Evolutionary conservation across 2,329 filamentous ascomycete species (phyloP).

Genomic region (Sarocladium kiliense): DNA sequence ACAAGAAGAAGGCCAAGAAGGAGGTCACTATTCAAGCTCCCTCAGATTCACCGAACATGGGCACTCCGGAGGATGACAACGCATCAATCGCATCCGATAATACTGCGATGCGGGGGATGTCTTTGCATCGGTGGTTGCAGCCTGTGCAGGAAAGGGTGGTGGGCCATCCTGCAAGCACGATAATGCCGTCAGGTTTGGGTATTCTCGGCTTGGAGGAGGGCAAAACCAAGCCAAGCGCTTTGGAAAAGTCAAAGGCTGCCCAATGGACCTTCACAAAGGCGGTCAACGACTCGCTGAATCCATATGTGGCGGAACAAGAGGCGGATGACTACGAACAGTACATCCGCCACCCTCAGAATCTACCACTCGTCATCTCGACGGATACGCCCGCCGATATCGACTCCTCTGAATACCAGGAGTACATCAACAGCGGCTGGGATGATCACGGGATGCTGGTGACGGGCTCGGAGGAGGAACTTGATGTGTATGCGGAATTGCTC

Average conservation of each 20-base stretch:
- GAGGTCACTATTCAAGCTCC: slow-evolving; percentile 38
- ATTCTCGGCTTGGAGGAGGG: not conserved
- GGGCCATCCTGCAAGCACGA: not conserved
- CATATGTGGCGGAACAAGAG: slow-evolving; percentile 71
- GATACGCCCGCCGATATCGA: slow-evolving; percentile 57
- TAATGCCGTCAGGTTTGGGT: not conserved
- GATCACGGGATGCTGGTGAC: slow-evolving; percentile 49
- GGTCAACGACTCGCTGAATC: slow-evolving; percentile 79
- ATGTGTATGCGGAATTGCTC: slow-evolving; percentile 71
- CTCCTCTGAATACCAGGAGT: slow-evolving; percentile 70
- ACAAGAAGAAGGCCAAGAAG: slow-evolving; percentile 60
- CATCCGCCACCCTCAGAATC: slow-evolving; percentile 80
- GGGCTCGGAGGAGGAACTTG: slow-evolving; percentile 38
- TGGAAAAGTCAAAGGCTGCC: slow-evolving; percentile 75
- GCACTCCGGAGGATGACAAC: slow-evolving; percentile 30
- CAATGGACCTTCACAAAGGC: slow-evolving; percentile 88
- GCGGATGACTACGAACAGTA: slow-evolving; percentile 84
- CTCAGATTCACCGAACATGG: not conserved
- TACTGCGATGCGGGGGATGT: slow-evolving; percentile 41
- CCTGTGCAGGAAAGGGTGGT: slow-evolving; percentile 23
- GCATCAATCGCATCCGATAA: slow-evolving; percentile 34
- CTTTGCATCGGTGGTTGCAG: slow-evolving; percentile 59
- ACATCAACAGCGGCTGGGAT: slow-evolving; percentile 65
- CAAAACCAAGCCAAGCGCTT: slow-evolving; percentile 50
- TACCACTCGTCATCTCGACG: slow-evolving; percentile 74